Conservation (phyloP, 2,329 filamentous ascomycete genomes). For the Ceratocystis variospora region DNA sequence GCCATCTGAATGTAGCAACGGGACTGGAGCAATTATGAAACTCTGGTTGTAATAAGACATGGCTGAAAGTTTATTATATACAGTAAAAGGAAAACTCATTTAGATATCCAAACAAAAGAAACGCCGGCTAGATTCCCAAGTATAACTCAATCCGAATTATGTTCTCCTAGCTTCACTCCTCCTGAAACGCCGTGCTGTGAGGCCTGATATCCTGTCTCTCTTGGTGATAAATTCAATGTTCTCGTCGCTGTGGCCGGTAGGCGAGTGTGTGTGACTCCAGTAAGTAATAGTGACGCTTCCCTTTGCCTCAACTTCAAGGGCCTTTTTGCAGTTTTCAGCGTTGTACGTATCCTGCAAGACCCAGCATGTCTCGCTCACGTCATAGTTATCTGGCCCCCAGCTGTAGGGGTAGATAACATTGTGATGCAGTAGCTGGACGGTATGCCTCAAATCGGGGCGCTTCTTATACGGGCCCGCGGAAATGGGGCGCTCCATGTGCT, state of each 20-base stretch:
- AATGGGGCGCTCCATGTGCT: conserved; percentile 12
- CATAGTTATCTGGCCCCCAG: conserved; percentile 21
- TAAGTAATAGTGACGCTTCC: conserved; percentile 24
- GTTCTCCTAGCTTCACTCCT: background rate
- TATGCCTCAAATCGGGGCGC: conserved; percentile 11
- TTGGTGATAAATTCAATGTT: conserved; percentile 8
- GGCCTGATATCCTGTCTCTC: background rate
- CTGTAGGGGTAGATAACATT: conserved; percentile 23
- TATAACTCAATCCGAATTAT: background rate
- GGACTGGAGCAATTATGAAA: background rate
- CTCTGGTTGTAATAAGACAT: background rate
- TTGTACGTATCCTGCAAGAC: conserved; percentile 20
- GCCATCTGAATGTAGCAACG: background rate
- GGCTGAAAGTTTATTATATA: background rate
- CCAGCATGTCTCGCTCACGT: conserved; percentile 20
- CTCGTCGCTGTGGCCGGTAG: conserved; percentile 13
- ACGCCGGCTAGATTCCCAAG: background rate
- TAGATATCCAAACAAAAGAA: background rate
- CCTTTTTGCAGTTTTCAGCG: conserved; percentile 21
- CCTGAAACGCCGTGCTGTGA: background rate
- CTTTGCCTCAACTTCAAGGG: conserved; percentile 20
- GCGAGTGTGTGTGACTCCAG: conserved; percentile 24
- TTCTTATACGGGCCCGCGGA: conserved; percentile 7
- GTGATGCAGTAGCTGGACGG: conserved; percentile 22
- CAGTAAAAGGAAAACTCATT: background rate